Evolutionary conservation across 2,329 filamentous ascomycete species (phyloP), one percentile per base, ranked within the genome.

Genomic region (Pseudofabraea citricarpa): DNA sequence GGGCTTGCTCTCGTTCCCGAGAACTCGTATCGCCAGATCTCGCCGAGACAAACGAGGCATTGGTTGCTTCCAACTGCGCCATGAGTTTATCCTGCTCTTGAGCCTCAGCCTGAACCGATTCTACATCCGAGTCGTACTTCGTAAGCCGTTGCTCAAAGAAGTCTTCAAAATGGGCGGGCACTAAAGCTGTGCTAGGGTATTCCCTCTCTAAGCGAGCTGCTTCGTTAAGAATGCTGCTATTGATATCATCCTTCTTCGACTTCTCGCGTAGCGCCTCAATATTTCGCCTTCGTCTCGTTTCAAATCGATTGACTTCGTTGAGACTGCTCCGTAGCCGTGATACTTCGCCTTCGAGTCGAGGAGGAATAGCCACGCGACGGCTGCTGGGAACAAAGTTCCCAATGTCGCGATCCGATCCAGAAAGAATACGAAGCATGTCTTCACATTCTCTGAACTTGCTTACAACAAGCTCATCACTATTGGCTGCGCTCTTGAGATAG

Each of bases 361-460:
- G 83, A 2, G 88, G 88, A 47, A 95, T 86, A 31, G 83, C 83
- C 6, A 85, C 83, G 44, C 85, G 79, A 36, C 88, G 77, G 52
- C 87, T 93, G 41, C 86, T 91, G 0, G 93, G 93, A 1, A 98
- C 90, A 56, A 86, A 95, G 40, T 90, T 85, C 64, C 95, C 85
- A 12, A 97, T 73, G 33, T 84, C 85, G 8, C 87, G 78, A 56
- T 95, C 88, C 0, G 87, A 80, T 1, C 89, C 87, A 0, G 83
- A 83, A 4, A 98, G 74, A 4, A 97, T 73, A 3, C 75, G 74
- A 32, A 98, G 78, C 4, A 88, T 75, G 10, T 79, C 77, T 59
- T 93, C 86, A 27, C 86, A 87, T 26, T 83, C 80, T 15, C 75
- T 78, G 43, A 94, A 81, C 63, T 95, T 96, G 3, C 83, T 80